phyloP scores from a whole-genome alignment of 2,329 filamentous ascomycete genomes.

The Coniochaeta hoffmannii region DNA sequence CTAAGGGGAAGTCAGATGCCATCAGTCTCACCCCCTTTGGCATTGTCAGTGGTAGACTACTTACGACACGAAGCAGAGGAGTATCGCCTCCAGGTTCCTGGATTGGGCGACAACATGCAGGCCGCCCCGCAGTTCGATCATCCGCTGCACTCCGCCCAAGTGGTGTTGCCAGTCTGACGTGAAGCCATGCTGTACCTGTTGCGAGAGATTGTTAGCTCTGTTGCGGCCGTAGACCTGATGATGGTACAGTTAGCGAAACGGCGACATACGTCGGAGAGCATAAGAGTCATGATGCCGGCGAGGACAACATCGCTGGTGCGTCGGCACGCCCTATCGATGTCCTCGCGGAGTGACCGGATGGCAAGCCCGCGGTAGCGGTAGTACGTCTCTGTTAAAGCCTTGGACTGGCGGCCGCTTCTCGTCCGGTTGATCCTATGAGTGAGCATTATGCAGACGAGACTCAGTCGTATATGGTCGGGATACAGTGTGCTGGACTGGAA shows the following conservation, averaged over 20 bases:
- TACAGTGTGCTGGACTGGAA: neutral
- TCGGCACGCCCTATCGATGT: slow-evolving; percentile 14
- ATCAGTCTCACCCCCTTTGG: neutral
- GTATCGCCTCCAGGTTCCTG: slow-evolving; percentile 8
- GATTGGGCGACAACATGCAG: slow-evolving; percentile 14
- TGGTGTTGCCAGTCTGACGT: slow-evolving; percentile 26
- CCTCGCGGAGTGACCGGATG: slow-evolving; percentile 21
- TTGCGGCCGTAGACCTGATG: neutral
- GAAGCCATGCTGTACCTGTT: slow-evolving; percentile 21
- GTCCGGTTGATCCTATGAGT: slow-evolving; percentile 24
- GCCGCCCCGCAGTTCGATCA: slow-evolving; percentile 26
- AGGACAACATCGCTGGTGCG: slow-evolving; percentile 18
- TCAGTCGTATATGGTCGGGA: slow-evolving; percentile 3
- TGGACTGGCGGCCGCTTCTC: slow-evolving; percentile 8
- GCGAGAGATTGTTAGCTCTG: neutral
- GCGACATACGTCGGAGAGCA: slow-evolving; percentile 23
- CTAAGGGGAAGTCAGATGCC: slow-evolving; percentile 15
- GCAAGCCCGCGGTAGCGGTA: slow-evolving; percentile 21
- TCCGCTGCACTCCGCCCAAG: slow-evolving; percentile 21
- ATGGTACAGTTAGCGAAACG: neutral
- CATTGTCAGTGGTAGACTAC: neutral
- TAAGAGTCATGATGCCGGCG: slow-evolving; percentile 22
- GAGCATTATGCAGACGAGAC: slow-evolving; percentile 8
- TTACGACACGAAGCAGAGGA: slow-evolving; percentile 20
- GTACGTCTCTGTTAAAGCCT: slow-evolving; percentile 17